A percentile compares a stretch with the other conserved stretches of the same genome.
phyloP scores from a whole-genome alignment of 352 stramenopile species.

The Globisporangium cylindrosporum region DNA sequence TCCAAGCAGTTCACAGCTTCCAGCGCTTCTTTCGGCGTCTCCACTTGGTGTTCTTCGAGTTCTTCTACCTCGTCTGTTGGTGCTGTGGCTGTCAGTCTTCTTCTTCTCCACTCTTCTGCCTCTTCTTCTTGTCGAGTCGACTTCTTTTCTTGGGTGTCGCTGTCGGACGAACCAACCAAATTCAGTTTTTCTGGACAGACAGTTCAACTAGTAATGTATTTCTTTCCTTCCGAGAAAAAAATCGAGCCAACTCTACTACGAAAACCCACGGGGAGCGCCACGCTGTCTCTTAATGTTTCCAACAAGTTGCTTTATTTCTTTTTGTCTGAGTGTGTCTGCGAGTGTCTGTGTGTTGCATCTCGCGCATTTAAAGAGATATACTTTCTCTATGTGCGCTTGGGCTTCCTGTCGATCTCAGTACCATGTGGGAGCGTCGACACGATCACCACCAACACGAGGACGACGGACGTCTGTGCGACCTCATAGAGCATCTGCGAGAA shows the following conservation, averaged over 20 bases:
- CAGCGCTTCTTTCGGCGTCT: not conserved
- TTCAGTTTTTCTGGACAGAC: slow-evolving; percentile 3
- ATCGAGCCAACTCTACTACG: not conserved
- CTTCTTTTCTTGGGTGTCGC: slow-evolving; percentile 8
- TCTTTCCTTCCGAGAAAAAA: slow-evolving; percentile 21
- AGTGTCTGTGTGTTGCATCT: not conserved
- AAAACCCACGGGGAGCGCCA: not conserved
- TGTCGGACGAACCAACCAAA: slow-evolving; percentile 2
- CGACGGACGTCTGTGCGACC: slow-evolving; percentile 45
- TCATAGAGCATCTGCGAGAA: slow-evolving; percentile 71
- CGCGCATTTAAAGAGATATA: not conserved
- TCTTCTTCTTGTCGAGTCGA: not conserved
- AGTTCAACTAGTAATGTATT: slow-evolving; percentile 28
- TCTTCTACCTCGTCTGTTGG: not conserved
- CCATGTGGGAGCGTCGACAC: slow-evolving; percentile 4
- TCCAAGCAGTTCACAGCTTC: slow-evolving; percentile 6
- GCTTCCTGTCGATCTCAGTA: not conserved
- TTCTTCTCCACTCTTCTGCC: not conserved
- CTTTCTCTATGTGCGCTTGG: not conserved
- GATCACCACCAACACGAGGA: slow-evolving; percentile 26
- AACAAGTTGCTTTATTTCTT: slow-evolving; percentile 8
- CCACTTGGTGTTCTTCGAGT: not conserved
- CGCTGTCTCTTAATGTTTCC: not conserved
- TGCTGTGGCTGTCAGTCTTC: not conserved
- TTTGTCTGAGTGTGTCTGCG: not conserved